phyloP scores from a whole-genome alignment of 441 rosid genomes.

The Breynia disticha region DNA sequence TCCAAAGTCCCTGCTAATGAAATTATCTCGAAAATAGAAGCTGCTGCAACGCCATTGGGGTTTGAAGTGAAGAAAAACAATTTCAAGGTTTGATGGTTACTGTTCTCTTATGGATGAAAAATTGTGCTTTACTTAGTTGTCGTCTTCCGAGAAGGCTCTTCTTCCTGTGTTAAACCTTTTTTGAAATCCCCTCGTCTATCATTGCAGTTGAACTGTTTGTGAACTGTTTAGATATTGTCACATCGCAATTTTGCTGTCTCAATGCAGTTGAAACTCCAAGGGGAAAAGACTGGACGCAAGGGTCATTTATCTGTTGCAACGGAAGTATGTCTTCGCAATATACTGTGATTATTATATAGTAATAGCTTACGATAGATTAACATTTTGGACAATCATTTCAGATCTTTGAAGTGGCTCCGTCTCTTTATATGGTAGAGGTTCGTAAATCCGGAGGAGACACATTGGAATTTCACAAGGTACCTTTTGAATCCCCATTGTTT shows the following conservation, averaged over 20 bases:
- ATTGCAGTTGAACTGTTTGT: no score
- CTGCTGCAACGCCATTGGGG: conserved; percentile 82
- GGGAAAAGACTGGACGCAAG: conserved; percentile 92
- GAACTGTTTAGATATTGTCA: background rate
- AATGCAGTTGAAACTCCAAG: conserved; percentile 74
- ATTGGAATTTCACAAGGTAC: conserved; percentile 96
- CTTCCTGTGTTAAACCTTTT: no score
- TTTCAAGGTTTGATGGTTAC: conserved; percentile 49
- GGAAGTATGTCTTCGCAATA: conserved; percentile 38
- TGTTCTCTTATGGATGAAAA: background rate
- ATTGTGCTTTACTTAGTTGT: background rate
- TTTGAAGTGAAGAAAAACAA: conserved; percentile 90
- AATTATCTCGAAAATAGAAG: conserved; percentile 88
- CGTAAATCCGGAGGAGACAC: conserved; percentile 97
- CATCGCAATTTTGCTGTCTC: conserved; percentile 4
- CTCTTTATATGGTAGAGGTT: conserved; percentile 93
- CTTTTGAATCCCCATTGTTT: background rate
- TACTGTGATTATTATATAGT: background rate
- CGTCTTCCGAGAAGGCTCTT: conserved; percentile 6
- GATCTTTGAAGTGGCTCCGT: conserved; percentile 98
- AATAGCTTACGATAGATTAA: background rate
- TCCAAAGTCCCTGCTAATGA: conserved; percentile 83
- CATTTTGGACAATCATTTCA: conserved; percentile 15
- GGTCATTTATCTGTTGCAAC: conserved; percentile 94
- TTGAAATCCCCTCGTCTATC: no score